These are phyloP conservation scores for Puccinia hordei DNA, from an alignment of 1,284 basidiomycete species.

Conservation along the genomic window DNA sequence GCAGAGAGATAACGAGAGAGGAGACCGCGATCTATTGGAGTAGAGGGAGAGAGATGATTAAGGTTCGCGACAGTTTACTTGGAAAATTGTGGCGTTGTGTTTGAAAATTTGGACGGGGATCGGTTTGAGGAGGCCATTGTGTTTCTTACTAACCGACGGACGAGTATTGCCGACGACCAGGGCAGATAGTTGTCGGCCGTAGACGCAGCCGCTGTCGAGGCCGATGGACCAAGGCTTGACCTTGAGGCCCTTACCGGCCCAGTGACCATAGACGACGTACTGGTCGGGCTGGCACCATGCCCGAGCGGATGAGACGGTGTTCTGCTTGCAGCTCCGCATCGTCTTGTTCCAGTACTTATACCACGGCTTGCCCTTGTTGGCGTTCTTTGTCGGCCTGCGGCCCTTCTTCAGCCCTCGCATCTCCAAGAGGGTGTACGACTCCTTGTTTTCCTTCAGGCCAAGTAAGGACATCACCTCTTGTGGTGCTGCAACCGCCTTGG, in stretches of 20 bases:
- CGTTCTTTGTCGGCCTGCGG: slow-evolving; percentile 3
- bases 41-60: background rate
- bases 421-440: slow-evolving; percentile 38
- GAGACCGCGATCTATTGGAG: background rate
- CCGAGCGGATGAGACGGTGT: background rate
- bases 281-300: slow-evolving; percentile 4
- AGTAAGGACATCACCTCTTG: slow-evolving; percentile 6
- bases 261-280: slow-evolving; percentile 46
- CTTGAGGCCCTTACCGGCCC: slow-evolving; percentile 49
- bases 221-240: slow-evolving; percentile 39
- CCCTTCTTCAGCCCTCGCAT: slow-evolving; percentile 35
- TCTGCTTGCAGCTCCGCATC: slow-evolving; percentile 24
- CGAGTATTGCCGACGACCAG: slow-evolving; percentile 31
- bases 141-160: slow-evolving; percentile 7
- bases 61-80: slow-evolving; percentile 11
- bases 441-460: slow-evolving; percentile 20
- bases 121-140: slow-evolving; percentile 1
- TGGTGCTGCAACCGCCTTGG: background rate
- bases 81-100: slow-evolving; percentile 26
- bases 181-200: slow-evolving; percentile 27
- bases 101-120: background rate
- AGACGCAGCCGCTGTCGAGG: slow-evolving; percentile 43
- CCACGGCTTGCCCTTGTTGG: slow-evolving; percentile 37
- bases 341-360: slow-evolving; percentile 47
- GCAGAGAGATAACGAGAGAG: background rate